A percentile compares a stretch with the other conserved stretches of the same genome.
Evolutionary conservation across 1,139 yeast genomes (phyloP).

Genomic region (Komagataea norvegica): DNA sequence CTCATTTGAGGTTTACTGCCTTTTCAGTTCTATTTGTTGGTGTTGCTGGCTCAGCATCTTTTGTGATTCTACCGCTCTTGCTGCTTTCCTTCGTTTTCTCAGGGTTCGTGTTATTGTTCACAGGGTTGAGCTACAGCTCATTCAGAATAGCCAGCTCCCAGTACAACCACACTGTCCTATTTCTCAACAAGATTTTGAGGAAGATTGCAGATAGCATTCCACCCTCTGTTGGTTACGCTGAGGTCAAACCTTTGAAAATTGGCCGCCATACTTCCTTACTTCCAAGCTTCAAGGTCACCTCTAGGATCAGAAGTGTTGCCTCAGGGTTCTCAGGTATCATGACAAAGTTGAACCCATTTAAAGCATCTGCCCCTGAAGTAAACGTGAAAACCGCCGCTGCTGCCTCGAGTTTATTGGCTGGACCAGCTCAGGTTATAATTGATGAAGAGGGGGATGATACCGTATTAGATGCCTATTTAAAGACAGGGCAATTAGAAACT

Average conservation of each 20-base stretch:
- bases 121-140: slow-evolving; percentile 23
- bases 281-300: slow-evolving; percentile 2
- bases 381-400: neutral
- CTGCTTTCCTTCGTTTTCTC: slow-evolving; percentile 23
- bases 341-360: neutral
- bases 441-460: slow-evolving; percentile 1
- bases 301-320: neutral
- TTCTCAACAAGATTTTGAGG: slow-evolving; percentile 25
- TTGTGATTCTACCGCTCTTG: slow-evolving; percentile 22
- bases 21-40: slow-evolving; percentile 16
- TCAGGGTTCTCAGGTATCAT: neutral
- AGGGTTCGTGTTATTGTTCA: slow-evolving; percentile 24
- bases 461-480: neutral
- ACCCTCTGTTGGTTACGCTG: slow-evolving; percentile 24
- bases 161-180: slow-evolving; percentile 23
- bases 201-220: slow-evolving; percentile 26
- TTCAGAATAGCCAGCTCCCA: slow-evolving; percentile 24
- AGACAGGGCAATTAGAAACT: neutral
- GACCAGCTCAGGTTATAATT: neutral
- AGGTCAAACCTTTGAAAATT: slow-evolving; percentile 8
- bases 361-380: neutral
- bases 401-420: too few species aligned
- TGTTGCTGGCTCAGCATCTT: slow-evolving; percentile 13
- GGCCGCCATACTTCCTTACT: neutral
- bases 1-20: slow-evolving; percentile 17